Conservation (phyloP, 768 basidiomycete genomes). For the Trametopsis cervina region DNA sequence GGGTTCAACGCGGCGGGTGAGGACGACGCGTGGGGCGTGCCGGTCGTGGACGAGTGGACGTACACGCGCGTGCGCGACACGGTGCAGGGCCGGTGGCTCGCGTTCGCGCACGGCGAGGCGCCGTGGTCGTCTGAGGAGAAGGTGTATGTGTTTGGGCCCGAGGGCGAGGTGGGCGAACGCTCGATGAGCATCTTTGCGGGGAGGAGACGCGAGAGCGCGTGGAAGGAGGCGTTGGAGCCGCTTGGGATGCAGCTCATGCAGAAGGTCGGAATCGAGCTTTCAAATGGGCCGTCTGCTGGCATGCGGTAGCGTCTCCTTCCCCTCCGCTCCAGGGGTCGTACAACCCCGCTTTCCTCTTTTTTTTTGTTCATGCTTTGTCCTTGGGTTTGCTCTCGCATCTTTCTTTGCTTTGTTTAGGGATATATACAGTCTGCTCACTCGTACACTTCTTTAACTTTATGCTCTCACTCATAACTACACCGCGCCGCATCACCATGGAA, state of each 20-base stretch:
- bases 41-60: slow-evolving; percentile 58
- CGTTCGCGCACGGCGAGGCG: slow-evolving; percentile 66
- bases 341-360: not conserved
- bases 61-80: slow-evolving; percentile 63
- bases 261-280: slow-evolving; percentile 68
- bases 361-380: not conserved
- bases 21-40: slow-evolving; percentile 41
- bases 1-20: slow-evolving; percentile 27
- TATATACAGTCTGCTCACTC: too few species aligned
- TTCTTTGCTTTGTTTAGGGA: not conserved
- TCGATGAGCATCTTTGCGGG: slow-evolving; percentile 58
- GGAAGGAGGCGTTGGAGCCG: slow-evolving; percentile 63
- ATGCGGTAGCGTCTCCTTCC: slow-evolving; percentile 26
- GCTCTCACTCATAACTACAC: too few species aligned
- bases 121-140: slow-evolving; percentile 61
- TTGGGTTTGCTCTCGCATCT: not conserved
- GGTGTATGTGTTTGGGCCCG: slow-evolving; percentile 76
- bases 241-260: slow-evolving; percentile 61
- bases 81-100: slow-evolving; percentile 68
- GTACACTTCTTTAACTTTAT: too few species aligned
- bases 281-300: slow-evolving; percentile 49
- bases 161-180: slow-evolving; percentile 75
- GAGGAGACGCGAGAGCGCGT: slow-evolving; percentile 48
- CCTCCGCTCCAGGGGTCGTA: slow-evolving; percentile 25
- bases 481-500: not conserved